Evolutionary conservation across 768 basidiomycete genomes (phyloP).

Genomic region (Russula abietina): DNA sequence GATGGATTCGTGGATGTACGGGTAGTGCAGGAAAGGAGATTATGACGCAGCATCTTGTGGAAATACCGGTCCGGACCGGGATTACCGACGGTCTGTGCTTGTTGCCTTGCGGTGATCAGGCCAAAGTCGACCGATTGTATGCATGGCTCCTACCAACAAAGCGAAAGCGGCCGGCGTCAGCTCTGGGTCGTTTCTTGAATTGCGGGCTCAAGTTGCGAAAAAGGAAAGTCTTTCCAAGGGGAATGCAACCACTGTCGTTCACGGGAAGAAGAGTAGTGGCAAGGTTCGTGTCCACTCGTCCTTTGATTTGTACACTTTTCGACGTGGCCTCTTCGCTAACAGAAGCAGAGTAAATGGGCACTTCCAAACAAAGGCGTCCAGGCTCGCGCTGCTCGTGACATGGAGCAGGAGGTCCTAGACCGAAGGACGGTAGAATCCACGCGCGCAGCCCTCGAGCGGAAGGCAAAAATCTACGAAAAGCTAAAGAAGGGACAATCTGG

Average conservation of each 20-base stretch:
- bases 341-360: conserved; percentile 79
- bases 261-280: conserved; percentile 59
- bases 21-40: not conserved
- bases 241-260: conserved; percentile 45
- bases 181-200: conserved; percentile 73
- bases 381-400: conserved; percentile 56
- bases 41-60: no score
- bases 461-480: conserved; percentile 77
- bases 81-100: not conserved
- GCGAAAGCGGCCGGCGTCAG: conserved; percentile 65
- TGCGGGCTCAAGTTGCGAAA: conserved; percentile 53
- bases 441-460: conserved; percentile 64
- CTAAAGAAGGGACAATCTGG: conserved; percentile 70
- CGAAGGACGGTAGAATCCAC: conserved; percentile 68
- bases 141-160: conserved; percentile 50
- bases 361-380: conserved; percentile 71
- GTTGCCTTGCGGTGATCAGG: not conserved
- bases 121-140: no score
- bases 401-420: conserved; percentile 64
- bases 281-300: conserved; percentile 45
- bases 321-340: not conserved
- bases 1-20: not conserved
- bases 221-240: conserved; percentile 63
- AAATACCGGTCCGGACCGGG: conserved; percentile 12
- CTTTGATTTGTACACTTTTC: no score